Evolutionary conservation across 202 grass and related monocot species (phyloP).

Genomic region (Eragrostis tef): DNA sequence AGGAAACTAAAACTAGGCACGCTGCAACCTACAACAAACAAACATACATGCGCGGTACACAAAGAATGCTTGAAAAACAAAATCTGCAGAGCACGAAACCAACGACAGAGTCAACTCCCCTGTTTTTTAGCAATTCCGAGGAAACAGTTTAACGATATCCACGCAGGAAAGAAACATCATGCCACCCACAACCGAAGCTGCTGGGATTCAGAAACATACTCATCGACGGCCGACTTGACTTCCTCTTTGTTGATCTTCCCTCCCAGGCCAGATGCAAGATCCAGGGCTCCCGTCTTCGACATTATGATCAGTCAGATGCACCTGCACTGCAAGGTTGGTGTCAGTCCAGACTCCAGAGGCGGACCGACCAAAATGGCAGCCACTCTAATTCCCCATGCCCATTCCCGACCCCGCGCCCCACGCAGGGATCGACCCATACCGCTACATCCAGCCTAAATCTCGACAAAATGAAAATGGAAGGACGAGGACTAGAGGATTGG

Average conservation of each 20-base stretch:
- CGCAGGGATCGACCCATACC: no score
- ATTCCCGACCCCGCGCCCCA: no score
- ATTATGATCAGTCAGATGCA: conserved; percentile 30
- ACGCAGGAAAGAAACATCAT: conserved; percentile 5
- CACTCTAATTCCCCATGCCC: no score
- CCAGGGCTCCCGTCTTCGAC: conserved; percentile 76
- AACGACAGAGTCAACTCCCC: conserved; percentile 2
- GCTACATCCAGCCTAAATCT: no score
- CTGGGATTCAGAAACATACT: conserved; percentile 52
- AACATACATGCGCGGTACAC: neutral
- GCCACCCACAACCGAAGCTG: neutral
- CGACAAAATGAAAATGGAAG: no score
- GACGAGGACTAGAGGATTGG: no score
- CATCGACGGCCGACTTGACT: conserved; percentile 79
- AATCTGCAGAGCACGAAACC: neutral
- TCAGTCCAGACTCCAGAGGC: neutral
- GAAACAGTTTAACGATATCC: neutral
- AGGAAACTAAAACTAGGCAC: neutral
- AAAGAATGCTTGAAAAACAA: neutral
- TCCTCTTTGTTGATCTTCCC: conserved; percentile 80
- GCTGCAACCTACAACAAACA: neutral
- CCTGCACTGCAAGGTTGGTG: conserved; percentile 20
- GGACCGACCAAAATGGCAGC: no score
- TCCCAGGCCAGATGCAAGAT: conserved; percentile 79
- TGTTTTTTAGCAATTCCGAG: conserved; percentile 1